These are phyloP conservation scores for Fusarium sp. DNA, from an alignment of 2,329 filamentous ascomycete species.

Conservation along the genomic window DNA sequence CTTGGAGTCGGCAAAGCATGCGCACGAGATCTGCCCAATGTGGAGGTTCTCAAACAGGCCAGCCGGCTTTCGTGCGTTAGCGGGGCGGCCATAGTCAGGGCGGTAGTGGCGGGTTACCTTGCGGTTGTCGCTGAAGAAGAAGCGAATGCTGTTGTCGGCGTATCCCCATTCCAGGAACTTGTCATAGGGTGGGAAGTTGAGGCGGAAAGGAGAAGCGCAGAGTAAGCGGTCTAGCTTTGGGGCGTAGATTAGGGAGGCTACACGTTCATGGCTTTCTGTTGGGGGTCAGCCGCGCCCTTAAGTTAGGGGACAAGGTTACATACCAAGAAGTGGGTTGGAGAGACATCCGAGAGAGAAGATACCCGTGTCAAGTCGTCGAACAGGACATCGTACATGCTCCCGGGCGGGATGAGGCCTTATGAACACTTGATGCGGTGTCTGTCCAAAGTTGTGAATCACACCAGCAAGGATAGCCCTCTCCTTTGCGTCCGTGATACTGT, in stretches of 20 bases:
- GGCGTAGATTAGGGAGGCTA: conserved; percentile 83
- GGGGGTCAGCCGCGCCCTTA: not conserved
- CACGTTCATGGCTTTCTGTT: conserved; percentile 77
- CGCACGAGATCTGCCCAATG: conserved; percentile 86
- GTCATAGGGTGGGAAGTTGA: conserved; percentile 93
- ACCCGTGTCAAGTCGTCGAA: conserved; percentile 80
- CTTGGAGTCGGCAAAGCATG: conserved; percentile 87
- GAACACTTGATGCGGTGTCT: conserved; percentile 97
- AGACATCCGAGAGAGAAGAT: conserved; percentile 82
- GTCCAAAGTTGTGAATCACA: conserved; percentile 98
- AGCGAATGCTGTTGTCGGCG: conserved; percentile 90
- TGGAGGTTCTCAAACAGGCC: conserved; percentile 96
- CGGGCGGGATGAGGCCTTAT: conserved; percentile 81
- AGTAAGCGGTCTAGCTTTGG: conserved; percentile 85
- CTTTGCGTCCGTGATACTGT: conserved; percentile 88
- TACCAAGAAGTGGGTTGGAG: conserved; percentile 80
- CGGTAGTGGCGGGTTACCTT: conserved; percentile 62
- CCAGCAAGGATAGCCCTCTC: conserved; percentile 91
- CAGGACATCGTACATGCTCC: conserved; percentile 74
- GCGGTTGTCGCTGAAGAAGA: conserved; percentile 86
- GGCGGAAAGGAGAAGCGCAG: conserved; percentile 83
- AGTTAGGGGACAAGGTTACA: conserved; percentile 16
- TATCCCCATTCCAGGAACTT: conserved; percentile 97
- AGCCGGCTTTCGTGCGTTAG: conserved; percentile 65
- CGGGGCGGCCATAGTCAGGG: conserved; percentile 9